Evolutionary conservation across 2,329 filamentous ascomycete genomes (phyloP).

Genomic region (Clonostachys sp.): DNA sequence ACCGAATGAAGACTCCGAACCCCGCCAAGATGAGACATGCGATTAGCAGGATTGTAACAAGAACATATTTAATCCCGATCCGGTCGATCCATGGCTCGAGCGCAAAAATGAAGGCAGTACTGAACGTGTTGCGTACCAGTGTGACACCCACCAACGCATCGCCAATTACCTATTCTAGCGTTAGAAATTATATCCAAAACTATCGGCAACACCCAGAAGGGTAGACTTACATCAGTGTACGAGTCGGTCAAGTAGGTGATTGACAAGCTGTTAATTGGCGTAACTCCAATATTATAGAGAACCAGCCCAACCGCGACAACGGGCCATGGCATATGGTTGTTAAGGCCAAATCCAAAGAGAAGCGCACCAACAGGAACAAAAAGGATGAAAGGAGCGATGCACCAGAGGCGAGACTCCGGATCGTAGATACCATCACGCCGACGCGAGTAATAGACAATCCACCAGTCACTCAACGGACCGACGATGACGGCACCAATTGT

Average conservation of each 20-base stretch:
- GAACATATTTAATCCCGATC: no score
- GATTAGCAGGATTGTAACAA: no score
- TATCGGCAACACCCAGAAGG: no score
- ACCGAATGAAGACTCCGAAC: no score
- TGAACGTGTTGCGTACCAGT: conserved; percentile 35
- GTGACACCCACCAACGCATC: conserved; percentile 39
- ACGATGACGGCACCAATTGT: conserved; percentile 20
- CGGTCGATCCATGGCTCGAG: conserved; percentile 9
- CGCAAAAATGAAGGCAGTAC: conserved; percentile 39
- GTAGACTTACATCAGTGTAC: conserved; percentile 22
- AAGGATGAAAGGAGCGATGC: conserved; percentile 5
- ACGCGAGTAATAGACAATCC: conserved; percentile 23
- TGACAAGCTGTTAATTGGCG: conserved; percentile 20
- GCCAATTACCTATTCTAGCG: conserved; percentile 31
- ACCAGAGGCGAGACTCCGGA: conserved; percentile 36
- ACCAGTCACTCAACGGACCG: conserved; percentile 27
- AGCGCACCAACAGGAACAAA: no score
- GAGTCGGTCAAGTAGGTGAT: conserved; percentile 31
- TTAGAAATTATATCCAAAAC: neutral
- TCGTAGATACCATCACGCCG: conserved; percentile 33
- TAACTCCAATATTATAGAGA: conserved; percentile 26
- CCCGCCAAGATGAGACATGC: no score
- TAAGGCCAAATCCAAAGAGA: no score
- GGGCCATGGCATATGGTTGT: no score
- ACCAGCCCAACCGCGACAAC: conserved; percentile 26